Conservation (phyloP, 805 yeast genomes). For the Pachysolen tannophilus region DNA sequence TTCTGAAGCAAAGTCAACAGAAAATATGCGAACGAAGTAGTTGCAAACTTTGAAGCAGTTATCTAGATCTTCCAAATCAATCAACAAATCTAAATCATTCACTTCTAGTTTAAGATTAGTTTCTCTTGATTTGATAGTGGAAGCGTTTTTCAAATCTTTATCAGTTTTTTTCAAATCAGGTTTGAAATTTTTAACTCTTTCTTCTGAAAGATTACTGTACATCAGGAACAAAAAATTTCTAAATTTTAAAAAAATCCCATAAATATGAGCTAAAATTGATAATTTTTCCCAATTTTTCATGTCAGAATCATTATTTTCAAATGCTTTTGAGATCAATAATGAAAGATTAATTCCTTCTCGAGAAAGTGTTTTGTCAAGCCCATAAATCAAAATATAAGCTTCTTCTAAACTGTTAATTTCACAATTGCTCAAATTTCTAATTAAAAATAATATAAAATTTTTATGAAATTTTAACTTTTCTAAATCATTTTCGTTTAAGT, state of each 20-base stretch:
- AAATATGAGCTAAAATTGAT: conserved; percentile 9
- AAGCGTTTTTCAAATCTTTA: conserved; percentile 24
- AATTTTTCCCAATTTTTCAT: conserved; percentile 3
- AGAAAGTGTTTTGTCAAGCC: conserved; percentile 34
- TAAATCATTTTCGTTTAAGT: conserved; percentile 17
- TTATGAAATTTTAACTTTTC: conserved; percentile 11
- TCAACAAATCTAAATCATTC: neutral
- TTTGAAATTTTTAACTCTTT: conserved; percentile 20
- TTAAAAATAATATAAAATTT: conserved; percentile 25
- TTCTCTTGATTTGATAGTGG: conserved; percentile 8
- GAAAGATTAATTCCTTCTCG: conserved; percentile 32
- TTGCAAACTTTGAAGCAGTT: neutral
- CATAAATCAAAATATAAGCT: conserved; percentile 32
- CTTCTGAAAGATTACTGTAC: conserved; percentile 18
- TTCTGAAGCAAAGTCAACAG: too few relatives aligned
- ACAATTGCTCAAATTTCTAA: conserved; percentile 30
- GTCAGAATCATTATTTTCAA: conserved; percentile 2
- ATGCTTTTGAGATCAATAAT: conserved; percentile 14
- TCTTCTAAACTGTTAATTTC: conserved; percentile 43
- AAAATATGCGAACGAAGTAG: neutral
- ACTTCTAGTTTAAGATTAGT: neutral
- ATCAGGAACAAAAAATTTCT: conserved; percentile 16
- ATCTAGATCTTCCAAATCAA: neutral
- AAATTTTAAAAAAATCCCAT: conserved; percentile 13
- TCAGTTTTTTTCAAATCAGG: conserved; percentile 25